Evolutionary conservation across 1,139 yeast genomes (phyloP), one percentile per base, ranked within the genome.

Genomic region (Magnusiomyces tetraspermus): DNA sequence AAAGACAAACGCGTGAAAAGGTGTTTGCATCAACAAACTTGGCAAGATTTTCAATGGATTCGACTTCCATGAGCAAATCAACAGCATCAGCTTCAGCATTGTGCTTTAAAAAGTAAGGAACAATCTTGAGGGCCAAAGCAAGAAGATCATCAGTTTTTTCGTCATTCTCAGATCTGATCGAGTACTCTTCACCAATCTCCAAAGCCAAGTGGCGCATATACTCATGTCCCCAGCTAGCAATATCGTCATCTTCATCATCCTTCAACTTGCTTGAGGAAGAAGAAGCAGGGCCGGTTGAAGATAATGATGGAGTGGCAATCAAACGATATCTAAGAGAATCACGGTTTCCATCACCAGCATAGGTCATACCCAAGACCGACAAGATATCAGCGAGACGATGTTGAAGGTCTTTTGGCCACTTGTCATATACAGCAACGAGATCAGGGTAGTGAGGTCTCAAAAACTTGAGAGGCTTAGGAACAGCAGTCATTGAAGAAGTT

Each of bases 31-130:
- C 98, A 54, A 90, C 95, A 68, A 78, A 87, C 59, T 82, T 80
- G 8, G 94, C 83, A 58, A 94, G 75, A 65, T 82, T 80, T 63
- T 87, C 96, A 62, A 92, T 85, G 53, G 82, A 76, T 70, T 92
- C 98, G 55, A 92, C 79, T 70, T 92, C 98, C 56, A 89, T 75
- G 60, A 94, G 75, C 61, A 92, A 74, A 71, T 92, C 99, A 31
- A 92, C 96, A 1, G 98, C 98, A 67, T 92, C 99, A 10, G 97
- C 96, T 71, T 94, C 98, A 38, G 97, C 98, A 67, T 94, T 92
- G 71, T 92, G 97, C 64, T 86, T 83, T 61, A 92, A 76, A 72
- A 92, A 92, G 64, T 83, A 86, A 30, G 97, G 96, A 37, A 87
- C 92, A 62, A 94, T 84, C 61, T 83, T 79, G 60, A 87, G 71